Conservation (phyloP, 345 rosid genomes). For the Litchi chinensis region DNA sequence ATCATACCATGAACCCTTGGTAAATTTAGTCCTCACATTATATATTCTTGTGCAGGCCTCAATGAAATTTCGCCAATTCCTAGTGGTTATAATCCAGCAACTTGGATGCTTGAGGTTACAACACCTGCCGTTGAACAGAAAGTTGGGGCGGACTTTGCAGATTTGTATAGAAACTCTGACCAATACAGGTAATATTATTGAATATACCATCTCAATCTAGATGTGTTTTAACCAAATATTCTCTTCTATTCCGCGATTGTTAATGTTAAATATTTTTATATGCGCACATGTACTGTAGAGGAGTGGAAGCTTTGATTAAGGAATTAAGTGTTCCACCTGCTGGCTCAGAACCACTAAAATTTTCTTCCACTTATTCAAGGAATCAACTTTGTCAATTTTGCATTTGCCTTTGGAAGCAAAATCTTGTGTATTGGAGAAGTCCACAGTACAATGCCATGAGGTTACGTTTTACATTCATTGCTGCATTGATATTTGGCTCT, state of each 20-base stretch:
- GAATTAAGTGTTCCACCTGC: constrained; percentile 57
- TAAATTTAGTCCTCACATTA: neutral
- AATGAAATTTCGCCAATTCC: constrained; percentile 62
- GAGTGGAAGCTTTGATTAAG: constrained; percentile 63
- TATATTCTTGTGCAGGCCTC: constrained; percentile 45
- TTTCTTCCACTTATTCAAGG: constrained; percentile 59
- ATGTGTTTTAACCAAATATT: neutral
- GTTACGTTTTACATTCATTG: constrained; percentile 51
- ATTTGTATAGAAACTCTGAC: constrained; percentile 56
- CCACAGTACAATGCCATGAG: constrained; percentile 81
- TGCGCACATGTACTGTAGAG: constrained; percentile 41
- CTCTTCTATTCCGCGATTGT: neutral
- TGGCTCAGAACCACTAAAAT: constrained; percentile 65
- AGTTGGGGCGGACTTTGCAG: constrained; percentile 68
- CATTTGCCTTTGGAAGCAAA: constrained; percentile 79
- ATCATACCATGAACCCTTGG: no score
- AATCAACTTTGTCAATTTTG: constrained; percentile 51
- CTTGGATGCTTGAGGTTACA: constrained; percentile 98
- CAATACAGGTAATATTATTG: constrained; percentile 53
- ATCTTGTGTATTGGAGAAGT: constrained; percentile 94
- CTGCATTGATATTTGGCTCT: constrained; percentile 73
- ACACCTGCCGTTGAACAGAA: constrained; percentile 65
- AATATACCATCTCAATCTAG: neutral
- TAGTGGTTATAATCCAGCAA: constrained; percentile 83
- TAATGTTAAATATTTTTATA: neutral